A percentile compares a stretch with the other conserved stretches of the same genome.
Conservation (phyloP, 106 monocot genomes). For the Acorus gramineus region DNA sequence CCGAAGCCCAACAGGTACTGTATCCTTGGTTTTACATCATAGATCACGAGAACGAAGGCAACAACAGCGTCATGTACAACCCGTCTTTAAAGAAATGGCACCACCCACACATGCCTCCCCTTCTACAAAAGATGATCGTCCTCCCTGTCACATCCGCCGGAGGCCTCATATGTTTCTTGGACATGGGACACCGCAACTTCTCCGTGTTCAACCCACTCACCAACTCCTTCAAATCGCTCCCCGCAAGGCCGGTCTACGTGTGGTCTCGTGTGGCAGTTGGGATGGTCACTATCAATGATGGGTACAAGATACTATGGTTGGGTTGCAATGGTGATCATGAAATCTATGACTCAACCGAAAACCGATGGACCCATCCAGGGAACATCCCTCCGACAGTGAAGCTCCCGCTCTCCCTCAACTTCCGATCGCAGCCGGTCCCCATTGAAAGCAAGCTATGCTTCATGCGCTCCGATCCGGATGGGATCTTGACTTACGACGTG, state of each 20-base stretch:
- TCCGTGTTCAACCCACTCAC: slow-evolving; percentile 70
- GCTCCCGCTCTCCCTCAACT: slow-evolving; percentile 52
- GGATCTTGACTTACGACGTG: slow-evolving; percentile 61
- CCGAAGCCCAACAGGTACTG: slow-evolving; percentile 2
- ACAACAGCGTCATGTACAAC: slow-evolving; percentile 50
- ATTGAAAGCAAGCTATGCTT: slow-evolving; percentile 66
- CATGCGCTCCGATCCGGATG: slow-evolving; percentile 61
- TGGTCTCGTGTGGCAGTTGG: slow-evolving; percentile 52
- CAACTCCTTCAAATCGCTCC: slow-evolving; percentile 49
- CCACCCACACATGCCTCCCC: slow-evolving; percentile 29
- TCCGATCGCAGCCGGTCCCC: slow-evolving; percentile 52
- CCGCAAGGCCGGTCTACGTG: slow-evolving; percentile 25
- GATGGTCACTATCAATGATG: slow-evolving; percentile 26
- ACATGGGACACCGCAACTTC: slow-evolving; percentile 43
- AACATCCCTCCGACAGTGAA: slow-evolving; percentile 42
- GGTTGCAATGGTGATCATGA: slow-evolving; percentile 53
- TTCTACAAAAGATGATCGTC: slow-evolving; percentile 25
- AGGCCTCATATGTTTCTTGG: slow-evolving; percentile 72
- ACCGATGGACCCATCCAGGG: slow-evolving; percentile 35
- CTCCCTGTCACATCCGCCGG: slow-evolving; percentile 71
- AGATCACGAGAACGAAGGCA: slow-evolving; percentile 21
- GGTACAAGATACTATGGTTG: slow-evolving; percentile 65
- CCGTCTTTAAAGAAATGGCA: slow-evolving; percentile 64
- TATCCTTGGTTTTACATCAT: slow-evolving; percentile 70
- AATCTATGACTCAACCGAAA: slow-evolving; percentile 55